A percentile compares a stretch with the other conserved stretches of the same genome.
These are phyloP conservation scores for Agarophyton chilense DNA, from an alignment of 23 red algal species.

Conservation along the genomic window DNA sequence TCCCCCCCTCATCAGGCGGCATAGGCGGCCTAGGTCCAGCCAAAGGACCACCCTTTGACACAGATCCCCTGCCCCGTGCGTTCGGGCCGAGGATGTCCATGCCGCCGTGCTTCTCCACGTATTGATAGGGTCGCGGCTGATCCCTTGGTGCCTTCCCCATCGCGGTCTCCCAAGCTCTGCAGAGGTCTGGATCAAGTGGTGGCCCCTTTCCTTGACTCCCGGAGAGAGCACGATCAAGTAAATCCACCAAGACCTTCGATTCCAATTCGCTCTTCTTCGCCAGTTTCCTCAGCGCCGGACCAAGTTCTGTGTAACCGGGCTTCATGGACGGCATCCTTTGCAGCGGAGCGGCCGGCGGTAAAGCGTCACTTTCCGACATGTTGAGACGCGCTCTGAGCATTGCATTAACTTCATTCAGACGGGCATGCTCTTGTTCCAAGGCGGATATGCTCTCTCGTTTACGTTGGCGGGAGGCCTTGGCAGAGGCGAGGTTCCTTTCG, in stretches of 20 bases:
- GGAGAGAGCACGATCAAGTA: constrained; percentile 47
- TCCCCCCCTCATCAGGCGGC: neutral
- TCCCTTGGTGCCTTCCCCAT: constrained; percentile 32
- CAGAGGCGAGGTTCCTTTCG: constrained; percentile 47
- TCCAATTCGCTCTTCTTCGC: constrained; percentile 33
- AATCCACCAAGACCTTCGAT: constrained; percentile 14
- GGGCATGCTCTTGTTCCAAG: constrained; percentile 42
- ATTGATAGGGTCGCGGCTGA: constrained; percentile 15
- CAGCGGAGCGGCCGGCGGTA: neutral
- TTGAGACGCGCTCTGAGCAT: constrained; percentile 48
- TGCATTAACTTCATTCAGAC: constrained; percentile 49
- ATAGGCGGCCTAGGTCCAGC: neutral
- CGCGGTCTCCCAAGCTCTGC: constrained; percentile 3
- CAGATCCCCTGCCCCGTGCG: neutral
- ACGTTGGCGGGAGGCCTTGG: constrained; percentile 54
- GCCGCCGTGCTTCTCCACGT: constrained; percentile 26
- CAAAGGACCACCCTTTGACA: neutral
- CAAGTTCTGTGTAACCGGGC: constrained; percentile 5
- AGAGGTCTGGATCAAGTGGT: constrained; percentile 44
- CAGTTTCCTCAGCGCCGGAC: constrained; percentile 37
- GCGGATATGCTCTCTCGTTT: constrained; percentile 44
- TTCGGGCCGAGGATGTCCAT: constrained; percentile 14
- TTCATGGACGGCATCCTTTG: neutral
- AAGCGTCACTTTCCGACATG: constrained; percentile 9
- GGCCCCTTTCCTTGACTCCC: constrained; percentile 23